Percentiles rank a stretch among this genome's conserved stretches.
Evolutionary conservation across 306 rosid species (phyloP).

Genomic region (Lupinus albus): DNA sequence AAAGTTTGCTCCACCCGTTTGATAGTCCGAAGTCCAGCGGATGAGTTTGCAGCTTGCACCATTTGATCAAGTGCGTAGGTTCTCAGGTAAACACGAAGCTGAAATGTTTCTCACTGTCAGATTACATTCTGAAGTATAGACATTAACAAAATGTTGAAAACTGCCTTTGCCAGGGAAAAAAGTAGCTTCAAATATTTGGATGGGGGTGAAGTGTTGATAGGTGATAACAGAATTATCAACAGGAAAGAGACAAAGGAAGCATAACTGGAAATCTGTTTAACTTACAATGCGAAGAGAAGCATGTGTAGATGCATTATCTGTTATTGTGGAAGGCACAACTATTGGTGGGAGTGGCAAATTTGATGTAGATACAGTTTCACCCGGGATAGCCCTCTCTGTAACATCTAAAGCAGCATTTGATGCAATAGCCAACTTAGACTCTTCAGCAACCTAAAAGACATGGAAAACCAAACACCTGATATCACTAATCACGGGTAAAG

Average conservation of each 20-base stretch:
- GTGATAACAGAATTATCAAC: slow-evolving; percentile 19
- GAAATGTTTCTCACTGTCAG: slow-evolving; percentile 55
- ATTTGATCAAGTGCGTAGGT: slow-evolving; percentile 97
- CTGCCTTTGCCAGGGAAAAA: background rate
- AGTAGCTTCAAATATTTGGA: slow-evolving; percentile 26
- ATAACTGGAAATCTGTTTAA: slow-evolving; percentile 23
- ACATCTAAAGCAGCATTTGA: slow-evolving; percentile 64
- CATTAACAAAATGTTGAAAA: slow-evolving; percentile 28
- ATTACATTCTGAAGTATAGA: slow-evolving; percentile 31
- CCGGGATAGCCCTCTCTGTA: slow-evolving; percentile 58
- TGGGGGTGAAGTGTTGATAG: slow-evolving; percentile 15
- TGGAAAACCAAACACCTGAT: slow-evolving; percentile 41
- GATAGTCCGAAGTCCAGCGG: slow-evolving; percentile 92
- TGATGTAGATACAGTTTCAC: slow-evolving; percentile 61
- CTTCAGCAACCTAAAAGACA: slow-evolving; percentile 67
- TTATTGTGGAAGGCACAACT: slow-evolving; percentile 51
- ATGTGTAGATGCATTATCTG: slow-evolving; percentile 76
- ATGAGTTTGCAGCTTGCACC: slow-evolving; percentile 84
- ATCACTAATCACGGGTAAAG: slow-evolving; percentile 24
- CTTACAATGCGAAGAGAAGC: slow-evolving; percentile 93
- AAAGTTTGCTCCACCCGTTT: slow-evolving; percentile 96
- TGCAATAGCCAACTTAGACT: slow-evolving; percentile 57
- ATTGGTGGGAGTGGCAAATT: background rate
- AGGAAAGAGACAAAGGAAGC: background rate
- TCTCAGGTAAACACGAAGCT: slow-evolving; percentile 91